phyloP scores from a whole-genome alignment of 371 early-diverging fungal species.

The Mycotypha africana region DNA sequence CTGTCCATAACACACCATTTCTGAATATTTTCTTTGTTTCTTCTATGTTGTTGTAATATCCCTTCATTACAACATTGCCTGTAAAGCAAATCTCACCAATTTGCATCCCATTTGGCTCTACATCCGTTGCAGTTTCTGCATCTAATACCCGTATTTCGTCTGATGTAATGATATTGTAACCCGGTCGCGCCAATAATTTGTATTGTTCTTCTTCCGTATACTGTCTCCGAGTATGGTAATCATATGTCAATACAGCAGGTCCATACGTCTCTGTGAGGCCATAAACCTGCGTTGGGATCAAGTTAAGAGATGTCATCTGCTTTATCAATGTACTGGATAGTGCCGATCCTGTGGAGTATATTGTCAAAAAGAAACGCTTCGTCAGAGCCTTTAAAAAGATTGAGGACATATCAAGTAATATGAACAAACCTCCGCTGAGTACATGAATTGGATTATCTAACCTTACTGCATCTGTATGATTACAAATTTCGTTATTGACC shows the following conservation, averaged over 20 bases:
- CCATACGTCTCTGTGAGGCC: constrained; percentile 71
- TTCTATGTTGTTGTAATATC: constrained; percentile 46
- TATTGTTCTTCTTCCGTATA: constrained; percentile 38
- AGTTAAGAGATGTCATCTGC: constrained; percentile 44
- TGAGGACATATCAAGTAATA: no score
- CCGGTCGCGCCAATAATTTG: constrained; percentile 49
- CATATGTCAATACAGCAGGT: constrained; percentile 40
- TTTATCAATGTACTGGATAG: constrained; percentile 52
- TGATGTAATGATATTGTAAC: constrained; percentile 45
- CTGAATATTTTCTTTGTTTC: constrained; percentile 60
- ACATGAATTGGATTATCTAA: constrained; percentile 40
- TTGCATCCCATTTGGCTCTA: constrained; percentile 49
- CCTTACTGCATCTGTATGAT: constrained; percentile 44
- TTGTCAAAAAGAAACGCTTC: no score
- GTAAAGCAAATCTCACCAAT: constrained; percentile 65
- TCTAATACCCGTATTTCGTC: constrained; percentile 61
- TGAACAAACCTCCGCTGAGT: constrained; percentile 46
- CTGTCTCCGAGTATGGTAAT: constrained; percentile 17
- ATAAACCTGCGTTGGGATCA: constrained; percentile 59
- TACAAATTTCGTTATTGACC: constrained; percentile 58
- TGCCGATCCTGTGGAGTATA: constrained; percentile 53
- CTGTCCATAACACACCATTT: constrained; percentile 63
- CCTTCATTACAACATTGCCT: constrained; percentile 61
- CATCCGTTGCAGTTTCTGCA: constrained; percentile 37
- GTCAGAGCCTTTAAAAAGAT: no score